Evolutionary conservation across 176 grass and related monocot species (phyloP).

Genomic region (Thinopyrum elongatum): DNA sequence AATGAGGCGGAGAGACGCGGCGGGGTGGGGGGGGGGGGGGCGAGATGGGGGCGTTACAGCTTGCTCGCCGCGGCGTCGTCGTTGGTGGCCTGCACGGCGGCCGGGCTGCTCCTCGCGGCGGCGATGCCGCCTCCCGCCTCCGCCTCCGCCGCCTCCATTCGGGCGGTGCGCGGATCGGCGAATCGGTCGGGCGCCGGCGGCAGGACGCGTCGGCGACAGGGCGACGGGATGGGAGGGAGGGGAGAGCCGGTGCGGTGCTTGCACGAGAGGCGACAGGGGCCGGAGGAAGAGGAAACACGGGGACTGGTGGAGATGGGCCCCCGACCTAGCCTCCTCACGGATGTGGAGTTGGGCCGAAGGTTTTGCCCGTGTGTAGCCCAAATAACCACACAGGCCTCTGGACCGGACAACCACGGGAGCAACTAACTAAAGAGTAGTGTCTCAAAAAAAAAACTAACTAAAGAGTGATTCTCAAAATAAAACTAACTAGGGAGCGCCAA

Average conservation of each 20-base stretch:
- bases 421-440: too few species aligned
- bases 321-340: neutral
- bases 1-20: neutral
- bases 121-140: neutral
- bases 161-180: neutral
- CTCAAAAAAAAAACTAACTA: too few species aligned
- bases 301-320: neutral
- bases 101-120: constrained; percentile 68
- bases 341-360: neutral
- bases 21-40: neutral
- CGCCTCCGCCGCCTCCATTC: neutral
- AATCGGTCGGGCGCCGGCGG: constrained; percentile 2
- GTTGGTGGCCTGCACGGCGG: constrained; percentile 94
- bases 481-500: too few species aligned
- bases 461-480: too few species aligned
- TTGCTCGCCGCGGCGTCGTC: constrained; percentile 95
- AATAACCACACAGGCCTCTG: neutral
- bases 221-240: neutral
- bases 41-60: constrained; percentile 46
- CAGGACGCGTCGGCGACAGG: neutral
- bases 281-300: neutral
- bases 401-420: too few species aligned
- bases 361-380: neutral
- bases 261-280: neutral
- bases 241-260: neutral